Evolutionary conservation across 2,329 filamentous ascomycete species (phyloP), one percentile per base, ranked within the genome.

Genomic region (Ceratocystis cacaofunesta): DNA sequence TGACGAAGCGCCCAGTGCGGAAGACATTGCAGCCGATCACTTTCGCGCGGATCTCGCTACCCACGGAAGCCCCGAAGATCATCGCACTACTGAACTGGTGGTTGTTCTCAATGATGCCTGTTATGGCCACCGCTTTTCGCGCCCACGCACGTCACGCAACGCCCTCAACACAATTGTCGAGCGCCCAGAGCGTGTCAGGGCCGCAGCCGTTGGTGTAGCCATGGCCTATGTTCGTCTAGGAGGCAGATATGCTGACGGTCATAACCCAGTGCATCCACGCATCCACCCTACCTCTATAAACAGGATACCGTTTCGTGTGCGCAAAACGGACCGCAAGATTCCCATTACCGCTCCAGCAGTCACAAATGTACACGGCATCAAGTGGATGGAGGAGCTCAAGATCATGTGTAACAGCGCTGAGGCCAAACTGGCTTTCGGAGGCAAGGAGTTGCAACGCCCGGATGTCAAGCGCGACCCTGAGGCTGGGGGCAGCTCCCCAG

Each of bases 311-410:
- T 97, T 97, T 73, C 85, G 85, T 68, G 95, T 99, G 70, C 83
- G 84, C 68, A 95, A 92, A 75, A 94, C 92, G 0, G 80, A 81
- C 6, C 82, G 94, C 8, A 81, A 79, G 5, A 75, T 96, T 64
- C 77, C 88, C 5, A 79, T 99, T 41, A 82, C 81, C 19, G 90
- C 90, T 1, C 81, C 84, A 2, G 86, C 86, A 0, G 92, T 97
- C 5, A 92, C 90, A 5, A 90, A 92, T 72, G 91, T 99, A 0
- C 94, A 99, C 75, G 92, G 92, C 0, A 81, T 79, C 2, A 88
- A 88, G 69, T 96, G 92, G 92, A 96, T 97, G 92, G 85, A 89
- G 63, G 92, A 97, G 72, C 77, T 99, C 61, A 88, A 86, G 74
- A 78, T 81, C 6, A 90, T 97, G 87, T 97, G 94, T 73, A 82